These are phyloP conservation scores for Hypoxylon sp. DNA, from an alignment of 2,329 filamentous ascomycete genomes.

Conservation along the genomic window DNA sequence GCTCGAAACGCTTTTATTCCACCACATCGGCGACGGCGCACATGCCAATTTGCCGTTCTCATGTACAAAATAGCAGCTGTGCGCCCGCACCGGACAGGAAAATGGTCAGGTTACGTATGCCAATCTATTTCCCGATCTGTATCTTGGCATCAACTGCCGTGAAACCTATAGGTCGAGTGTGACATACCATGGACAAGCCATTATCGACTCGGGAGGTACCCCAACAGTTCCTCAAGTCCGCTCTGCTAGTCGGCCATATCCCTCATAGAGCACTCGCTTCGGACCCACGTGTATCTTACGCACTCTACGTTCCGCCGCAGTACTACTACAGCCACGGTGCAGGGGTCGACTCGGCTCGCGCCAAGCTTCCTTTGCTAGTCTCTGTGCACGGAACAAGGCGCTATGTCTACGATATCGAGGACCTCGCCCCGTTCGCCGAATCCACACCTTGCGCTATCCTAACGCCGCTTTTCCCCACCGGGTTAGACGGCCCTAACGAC, in stretches of 20 bases:
- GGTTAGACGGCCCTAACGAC: constrained; percentile 51
- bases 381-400: constrained; percentile 53
- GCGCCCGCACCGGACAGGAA: constrained; percentile 14
- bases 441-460: constrained; percentile 50
- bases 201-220: constrained; percentile 45
- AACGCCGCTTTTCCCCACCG: constrained; percentile 53
- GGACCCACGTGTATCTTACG: constrained; percentile 52
- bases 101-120: constrained; percentile 24
- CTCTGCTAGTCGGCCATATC: constrained; percentile 50
- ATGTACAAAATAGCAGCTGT: constrained; percentile 31
- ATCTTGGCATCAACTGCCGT: constrained; percentile 38
- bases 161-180: constrained; percentile 4
- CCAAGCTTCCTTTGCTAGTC: constrained; percentile 52
- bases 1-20: constrained; percentile 17
- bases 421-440: constrained; percentile 49
- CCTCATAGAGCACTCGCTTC: constrained; percentile 44
- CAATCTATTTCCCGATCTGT: constrained; percentile 38
- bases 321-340: constrained; percentile 39
- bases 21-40: constrained; percentile 14
- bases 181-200: constrained; percentile 32
- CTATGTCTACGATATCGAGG: constrained; percentile 35
- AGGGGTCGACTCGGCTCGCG: constrained; percentile 3
- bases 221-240: constrained; percentile 48
- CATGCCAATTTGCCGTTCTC: constrained; percentile 30
- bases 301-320: constrained; percentile 49